phyloP scores from a whole-genome alignment of 495 filamentous ascomycete genomes.

The Talaromyces nanjingensis region DNA sequence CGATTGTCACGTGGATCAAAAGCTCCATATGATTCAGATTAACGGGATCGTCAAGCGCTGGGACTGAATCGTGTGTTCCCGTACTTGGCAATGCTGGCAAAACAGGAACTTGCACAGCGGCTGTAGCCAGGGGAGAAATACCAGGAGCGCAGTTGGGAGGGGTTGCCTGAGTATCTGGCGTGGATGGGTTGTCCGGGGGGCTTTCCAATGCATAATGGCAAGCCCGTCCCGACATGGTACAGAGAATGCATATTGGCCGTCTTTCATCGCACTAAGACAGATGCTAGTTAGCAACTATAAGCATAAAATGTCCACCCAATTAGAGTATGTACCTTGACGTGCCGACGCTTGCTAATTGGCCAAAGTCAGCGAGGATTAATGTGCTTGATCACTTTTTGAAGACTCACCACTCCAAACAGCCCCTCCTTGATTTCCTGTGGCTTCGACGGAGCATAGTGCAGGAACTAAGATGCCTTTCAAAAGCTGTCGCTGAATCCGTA shows the following conservation, averaged over 20 bases:
- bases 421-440: constrained; percentile 20
- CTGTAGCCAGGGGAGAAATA: not conserved
- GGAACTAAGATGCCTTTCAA: not conserved
- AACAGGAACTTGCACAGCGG: not conserved
- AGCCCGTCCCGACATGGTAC: constrained; percentile 16
- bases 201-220: constrained; percentile 15
- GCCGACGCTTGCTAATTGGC: constrained; percentile 10
- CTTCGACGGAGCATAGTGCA: constrained; percentile 17
- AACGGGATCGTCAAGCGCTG: constrained; percentile 12
- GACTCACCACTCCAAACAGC: constrained; percentile 29
- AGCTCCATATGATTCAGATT: constrained; percentile 21
- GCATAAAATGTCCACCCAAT: not conserved
- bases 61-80: not conserved
- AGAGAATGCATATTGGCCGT: constrained; percentile 18
- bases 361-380: not conserved
- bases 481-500: not conserved
- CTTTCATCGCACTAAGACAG: constrained; percentile 18
- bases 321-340: constrained; percentile 11
- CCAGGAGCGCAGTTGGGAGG: not conserved
- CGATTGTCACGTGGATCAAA: constrained; percentile 17
- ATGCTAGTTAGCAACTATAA: not conserved
- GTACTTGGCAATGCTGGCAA: not conserved
- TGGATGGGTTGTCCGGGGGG: not conserved
- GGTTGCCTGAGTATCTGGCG: not conserved
- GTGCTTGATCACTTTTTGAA: not conserved